Evolutionary conservation across 2,329 filamentous ascomycete genomes (phyloP), one percentile per base, ranked within the genome.

Genomic region (Fusarium caatingaense): DNA sequence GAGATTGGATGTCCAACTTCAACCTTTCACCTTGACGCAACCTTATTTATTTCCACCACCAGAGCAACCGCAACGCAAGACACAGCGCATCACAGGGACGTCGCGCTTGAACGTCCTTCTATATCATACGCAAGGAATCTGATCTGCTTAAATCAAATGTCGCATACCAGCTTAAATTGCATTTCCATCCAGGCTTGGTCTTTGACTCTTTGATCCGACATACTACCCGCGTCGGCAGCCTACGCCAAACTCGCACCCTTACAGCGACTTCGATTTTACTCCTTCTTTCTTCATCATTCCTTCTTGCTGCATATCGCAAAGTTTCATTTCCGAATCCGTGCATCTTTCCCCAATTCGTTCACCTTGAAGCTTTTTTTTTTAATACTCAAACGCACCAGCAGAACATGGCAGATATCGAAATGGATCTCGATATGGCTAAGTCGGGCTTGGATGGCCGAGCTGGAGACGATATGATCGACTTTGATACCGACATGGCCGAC

Each of bases 401-500:
- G 34, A 56, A 60, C 44, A 78, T 78, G 77, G 63, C 76, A 8
- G 77, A 76, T 20, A 67, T 76, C 20, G 76, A 78, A 25, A 78
- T 80, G 73, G 78, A 80, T 41, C 64, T 79, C 41, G 76, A 79
- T 45, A 57, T 74, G 60, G 60, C 62, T 32, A 73, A 72, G 37
- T 76, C 76, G 32, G 64, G 61, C 40, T 50, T 75, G 10, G 75
- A 74, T 23, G 57, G 51, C 8, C 72, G 68, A 25, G 60, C 67
- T 18, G 76, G 80, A 41, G 76, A 80, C 16, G 80, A 82, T 58
- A 66, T 80, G 25, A 79, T 82, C 51, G 77, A 80, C 59, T 82
- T 80, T 42, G 80, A 81, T 30, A 79, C 76, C 54, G 80, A 80
- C 44, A 76, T 76, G 68, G 61, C 67, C 18, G 72, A 76, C 40